phyloP scores from a whole-genome alignment of 805 yeast genomes.

The Lipomyces starkeyi region DNA sequence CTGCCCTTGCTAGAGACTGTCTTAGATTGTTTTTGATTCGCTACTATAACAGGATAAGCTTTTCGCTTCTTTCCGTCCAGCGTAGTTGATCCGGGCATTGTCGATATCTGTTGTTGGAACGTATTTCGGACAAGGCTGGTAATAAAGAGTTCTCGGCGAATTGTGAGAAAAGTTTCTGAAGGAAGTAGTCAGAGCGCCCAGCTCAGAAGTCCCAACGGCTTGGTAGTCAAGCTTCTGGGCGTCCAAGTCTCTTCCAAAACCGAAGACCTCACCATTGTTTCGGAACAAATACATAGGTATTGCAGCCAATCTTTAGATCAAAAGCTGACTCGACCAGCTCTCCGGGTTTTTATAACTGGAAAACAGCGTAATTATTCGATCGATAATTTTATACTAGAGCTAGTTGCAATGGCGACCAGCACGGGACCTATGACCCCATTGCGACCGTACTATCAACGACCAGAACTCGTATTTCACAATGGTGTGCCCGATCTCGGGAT shows the following conservation, averaged over 20 bases:
- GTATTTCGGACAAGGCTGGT: neutral
- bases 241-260: too few relatives aligned
- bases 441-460: conserved; percentile 36
- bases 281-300: too few relatives aligned
- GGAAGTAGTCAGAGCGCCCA: neutral
- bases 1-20: neutral
- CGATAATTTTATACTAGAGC: neutral
- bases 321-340: neutral
- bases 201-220: neutral
- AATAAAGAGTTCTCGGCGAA: neutral
- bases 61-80: conserved; percentile 20
- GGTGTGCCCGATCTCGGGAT: conserved; percentile 31
- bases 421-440: conserved; percentile 10
- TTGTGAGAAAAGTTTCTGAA: neutral
- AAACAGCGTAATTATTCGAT: neutral
- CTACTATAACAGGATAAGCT: neutral
- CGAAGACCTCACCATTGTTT: neutral
- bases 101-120: neutral
- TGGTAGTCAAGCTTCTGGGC: too few relatives aligned
- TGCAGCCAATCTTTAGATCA: neutral
- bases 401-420: neutral
- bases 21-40: neutral
- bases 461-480: conserved; percentile 33
- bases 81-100: neutral
- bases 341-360: neutral